A percentile compares a stretch with the other conserved stretches of the same genome.
phyloP scores from a whole-genome alignment of 768 basidiomycete genomes.

The Trametes sanguinea region DNA sequence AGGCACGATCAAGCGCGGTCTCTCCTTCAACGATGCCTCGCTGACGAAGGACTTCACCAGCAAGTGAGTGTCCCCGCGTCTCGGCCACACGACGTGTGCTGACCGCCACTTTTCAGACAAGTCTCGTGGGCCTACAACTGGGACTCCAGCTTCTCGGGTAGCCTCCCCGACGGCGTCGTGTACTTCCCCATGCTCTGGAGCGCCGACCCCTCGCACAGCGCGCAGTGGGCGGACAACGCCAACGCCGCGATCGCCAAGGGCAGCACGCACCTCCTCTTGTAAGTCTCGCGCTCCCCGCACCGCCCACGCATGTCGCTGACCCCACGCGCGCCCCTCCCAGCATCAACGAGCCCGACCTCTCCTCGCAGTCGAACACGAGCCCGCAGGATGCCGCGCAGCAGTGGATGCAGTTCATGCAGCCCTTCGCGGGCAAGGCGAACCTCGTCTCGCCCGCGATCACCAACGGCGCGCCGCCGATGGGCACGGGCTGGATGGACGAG shows the following conservation, averaged over 20 bases:
- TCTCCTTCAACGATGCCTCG: constrained; percentile 31
- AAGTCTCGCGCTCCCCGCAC: constrained; percentile 3
- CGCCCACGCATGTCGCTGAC: not conserved
- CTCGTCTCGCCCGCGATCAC: constrained; percentile 36
- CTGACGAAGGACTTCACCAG: constrained; percentile 26
- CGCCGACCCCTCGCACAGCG: constrained; percentile 22
- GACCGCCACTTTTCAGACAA: constrained; percentile 15
- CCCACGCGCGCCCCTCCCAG: constrained; percentile 14
- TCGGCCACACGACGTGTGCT: not conserved
- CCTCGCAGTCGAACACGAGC: constrained; percentile 32
- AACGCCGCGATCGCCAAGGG: constrained; percentile 33
- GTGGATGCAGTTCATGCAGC: constrained; percentile 35
- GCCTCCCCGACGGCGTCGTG: constrained; percentile 21
- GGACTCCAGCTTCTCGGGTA: constrained; percentile 23
- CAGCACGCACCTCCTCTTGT: constrained; percentile 33
- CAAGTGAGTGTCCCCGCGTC: constrained; percentile 13
- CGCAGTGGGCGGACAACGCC: constrained; percentile 29
- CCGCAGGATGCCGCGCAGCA: constrained; percentile 31
- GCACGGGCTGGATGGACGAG: constrained; percentile 33
- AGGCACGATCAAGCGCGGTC: constrained; percentile 29
- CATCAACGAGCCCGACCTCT: constrained; percentile 36
- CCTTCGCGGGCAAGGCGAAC: constrained; percentile 35
- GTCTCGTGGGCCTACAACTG: constrained; percentile 34
- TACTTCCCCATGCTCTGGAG: constrained; percentile 35
- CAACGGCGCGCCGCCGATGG: constrained; percentile 36